phyloP scores from a whole-genome alignment of 768 basidiomycete genomes.

The Pilatotrama ljubarskyi region DNA sequence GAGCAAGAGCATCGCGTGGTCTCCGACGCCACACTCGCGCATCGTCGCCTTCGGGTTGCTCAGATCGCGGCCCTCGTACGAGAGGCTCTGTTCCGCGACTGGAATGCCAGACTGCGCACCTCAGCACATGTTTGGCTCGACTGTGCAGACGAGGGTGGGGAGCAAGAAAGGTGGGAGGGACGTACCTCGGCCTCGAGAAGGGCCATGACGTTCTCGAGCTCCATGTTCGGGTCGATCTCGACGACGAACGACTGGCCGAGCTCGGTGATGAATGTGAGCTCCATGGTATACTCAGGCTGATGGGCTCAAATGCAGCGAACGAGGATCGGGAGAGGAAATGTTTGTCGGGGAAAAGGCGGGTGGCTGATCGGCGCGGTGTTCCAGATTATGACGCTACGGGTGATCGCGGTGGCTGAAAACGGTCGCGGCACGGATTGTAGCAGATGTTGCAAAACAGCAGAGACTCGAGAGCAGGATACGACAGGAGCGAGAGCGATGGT shows the following conservation, averaged over 20 bases:
- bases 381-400: background rate
- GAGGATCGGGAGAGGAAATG: background rate
- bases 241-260: slow-evolving; percentile 61
- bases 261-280: slow-evolving; percentile 72
- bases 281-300: slow-evolving; percentile 42
- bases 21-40: slow-evolving; percentile 59
- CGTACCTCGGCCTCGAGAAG: slow-evolving; percentile 93
- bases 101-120: slow-evolving; percentile 69
- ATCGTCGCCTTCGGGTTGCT: slow-evolving; percentile 68
- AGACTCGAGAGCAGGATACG: no score
- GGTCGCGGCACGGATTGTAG: no score
- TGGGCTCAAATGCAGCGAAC: background rate
- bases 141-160: background rate
- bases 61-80: slow-evolving; percentile 66
- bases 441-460: background rate
- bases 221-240: slow-evolving; percentile 90
- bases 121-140: background rate
- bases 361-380: slow-evolving; percentile 3
- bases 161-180: background rate
- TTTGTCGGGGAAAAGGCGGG: background rate
- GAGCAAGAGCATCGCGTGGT: slow-evolving; percentile 66
- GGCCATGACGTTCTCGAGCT: slow-evolving; percentile 90
- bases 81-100: slow-evolving; percentile 69
- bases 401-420: background rate
- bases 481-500: background rate